Evolutionary conservation across 176 grass and related monocot genomes (phyloP).

Genomic region (Pontederia crassipes): DNA sequence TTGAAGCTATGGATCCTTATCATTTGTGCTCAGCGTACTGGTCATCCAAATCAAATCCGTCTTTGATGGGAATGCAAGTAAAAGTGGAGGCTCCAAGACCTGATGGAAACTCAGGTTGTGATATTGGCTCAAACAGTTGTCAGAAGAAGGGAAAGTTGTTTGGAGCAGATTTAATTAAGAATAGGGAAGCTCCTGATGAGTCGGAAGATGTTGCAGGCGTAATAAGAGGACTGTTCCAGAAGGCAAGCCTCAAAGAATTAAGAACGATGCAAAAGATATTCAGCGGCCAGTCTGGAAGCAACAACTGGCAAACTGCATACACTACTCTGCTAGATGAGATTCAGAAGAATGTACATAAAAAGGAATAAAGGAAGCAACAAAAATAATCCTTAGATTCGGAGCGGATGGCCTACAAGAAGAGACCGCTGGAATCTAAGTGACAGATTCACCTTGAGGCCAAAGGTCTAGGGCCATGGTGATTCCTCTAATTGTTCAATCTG

Average conservation of each 20-base stretch:
- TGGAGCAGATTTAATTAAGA: neutral
- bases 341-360: constrained; percentile 35
- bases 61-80: neutral
- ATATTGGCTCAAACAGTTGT: neutral
- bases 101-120: neutral
- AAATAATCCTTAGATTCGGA: neutral
- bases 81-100: constrained; percentile 19
- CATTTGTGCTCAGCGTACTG: constrained; percentile 57
- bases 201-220: constrained; percentile 25
- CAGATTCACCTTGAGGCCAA: no score
- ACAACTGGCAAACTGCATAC: constrained; percentile 23
- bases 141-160: neutral
- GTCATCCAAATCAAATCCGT: constrained; percentile 31
- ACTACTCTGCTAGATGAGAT: constrained; percentile 26
- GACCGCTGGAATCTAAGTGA: neutral
- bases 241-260: constrained; percentile 44
- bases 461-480: no score
- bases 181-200: constrained; percentile 12
- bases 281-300: constrained; percentile 24
- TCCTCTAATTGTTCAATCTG: no score
- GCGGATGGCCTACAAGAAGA: neutral
- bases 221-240: constrained; percentile 31
- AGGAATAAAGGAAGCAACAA: constrained; percentile 11
- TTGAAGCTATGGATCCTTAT: constrained; percentile 58
- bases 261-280: constrained; percentile 31